A percentile compares a stretch with the other conserved stretches of the same genome.
Evolutionary conservation across 345 rosid species (phyloP).

Genomic region (Psidium friedrichsthalianum): DNA sequence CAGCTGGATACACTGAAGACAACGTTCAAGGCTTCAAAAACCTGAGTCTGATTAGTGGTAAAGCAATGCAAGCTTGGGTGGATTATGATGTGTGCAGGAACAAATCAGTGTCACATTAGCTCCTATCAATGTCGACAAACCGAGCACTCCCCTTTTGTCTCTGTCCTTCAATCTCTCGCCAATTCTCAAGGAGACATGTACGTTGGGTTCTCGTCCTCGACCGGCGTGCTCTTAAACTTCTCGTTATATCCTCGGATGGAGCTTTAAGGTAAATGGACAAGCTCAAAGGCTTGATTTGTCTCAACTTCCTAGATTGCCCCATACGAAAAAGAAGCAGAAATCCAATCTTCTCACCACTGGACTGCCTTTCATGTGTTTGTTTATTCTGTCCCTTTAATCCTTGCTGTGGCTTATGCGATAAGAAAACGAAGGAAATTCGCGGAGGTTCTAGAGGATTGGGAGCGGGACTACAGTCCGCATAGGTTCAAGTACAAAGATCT

Average conservation of each 20-base stretch:
- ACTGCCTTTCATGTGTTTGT: constrained; percentile 27
- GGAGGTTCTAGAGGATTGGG: constrained; percentile 66
- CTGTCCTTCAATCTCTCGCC: constrained; percentile 24
- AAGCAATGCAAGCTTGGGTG: constrained; percentile 38
- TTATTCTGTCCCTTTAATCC: constrained; percentile 4
- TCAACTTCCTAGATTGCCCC: constrained; percentile 23
- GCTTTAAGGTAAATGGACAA: constrained; percentile 30
- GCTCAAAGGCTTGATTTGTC: constrained; percentile 32
- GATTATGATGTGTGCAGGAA: constrained; percentile 26
- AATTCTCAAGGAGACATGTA: constrained; percentile 24
- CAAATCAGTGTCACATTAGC: constrained; percentile 36
- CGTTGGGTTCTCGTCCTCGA: constrained; percentile 66
- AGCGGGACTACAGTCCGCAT: constrained; percentile 36
- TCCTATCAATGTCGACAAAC: constrained; percentile 23
- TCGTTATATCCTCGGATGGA: constrained; percentile 57
- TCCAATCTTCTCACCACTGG: constrained; percentile 31
- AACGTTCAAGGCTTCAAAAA: neutral
- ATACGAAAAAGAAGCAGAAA: neutral
- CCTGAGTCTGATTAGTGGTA: constrained; percentile 17
- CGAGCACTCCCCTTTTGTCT: constrained; percentile 34
- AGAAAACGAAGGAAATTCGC: constrained; percentile 33
- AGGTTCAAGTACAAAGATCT: constrained; percentile 54
- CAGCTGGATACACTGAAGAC: constrained; percentile 25
- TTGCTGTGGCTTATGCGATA: constrained; percentile 1
- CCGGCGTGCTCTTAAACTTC: constrained; percentile 20